A percentile compares a stretch with the other conserved stretches of the same genome.
phyloP scores from a whole-genome alignment of 305 asterid genomes.

The Solanum chacoense region DNA sequence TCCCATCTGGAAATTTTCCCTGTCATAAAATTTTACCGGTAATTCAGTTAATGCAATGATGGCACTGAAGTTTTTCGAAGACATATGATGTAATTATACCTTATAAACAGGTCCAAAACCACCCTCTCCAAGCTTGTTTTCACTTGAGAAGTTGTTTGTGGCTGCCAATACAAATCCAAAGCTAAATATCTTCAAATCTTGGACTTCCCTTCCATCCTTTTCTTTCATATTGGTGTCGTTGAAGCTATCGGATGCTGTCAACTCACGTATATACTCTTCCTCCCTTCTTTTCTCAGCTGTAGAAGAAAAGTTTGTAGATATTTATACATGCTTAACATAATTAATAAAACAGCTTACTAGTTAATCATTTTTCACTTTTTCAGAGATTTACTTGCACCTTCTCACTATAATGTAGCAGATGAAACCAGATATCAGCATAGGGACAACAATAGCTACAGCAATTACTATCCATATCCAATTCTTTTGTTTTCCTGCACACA shows the following conservation, averaged over 20 bases:
- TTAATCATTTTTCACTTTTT: background rate
- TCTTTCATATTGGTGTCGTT: background rate
- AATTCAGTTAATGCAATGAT: background rate
- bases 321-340: background rate
- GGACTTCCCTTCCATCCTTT: constrained; percentile 4
- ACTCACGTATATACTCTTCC: constrained; percentile 6
- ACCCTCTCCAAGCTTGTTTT: constrained; percentile 15
- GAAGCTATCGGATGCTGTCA: constrained; percentile 12
- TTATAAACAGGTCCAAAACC: constrained; percentile 26
- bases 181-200: constrained; percentile 15
- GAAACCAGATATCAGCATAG: background rate
- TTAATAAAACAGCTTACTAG: fast-evolving
- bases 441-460: background rate
- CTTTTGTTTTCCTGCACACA: background rate
- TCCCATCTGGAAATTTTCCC: constrained; percentile 16
- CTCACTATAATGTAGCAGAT: background rate
- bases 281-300: background rate
- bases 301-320: background rate
- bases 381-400: background rate
- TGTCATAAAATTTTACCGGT: background rate
- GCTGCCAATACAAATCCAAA: constrained; percentile 9
- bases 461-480: background rate
- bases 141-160: constrained; percentile 11
- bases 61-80: background rate
- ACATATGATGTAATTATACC: background rate